Evolutionary conservation across 495 filamentous ascomycete species (phyloP), one percentile per base, ranked within the genome.

Genomic region (Parathielavia appendiculata): DNA sequence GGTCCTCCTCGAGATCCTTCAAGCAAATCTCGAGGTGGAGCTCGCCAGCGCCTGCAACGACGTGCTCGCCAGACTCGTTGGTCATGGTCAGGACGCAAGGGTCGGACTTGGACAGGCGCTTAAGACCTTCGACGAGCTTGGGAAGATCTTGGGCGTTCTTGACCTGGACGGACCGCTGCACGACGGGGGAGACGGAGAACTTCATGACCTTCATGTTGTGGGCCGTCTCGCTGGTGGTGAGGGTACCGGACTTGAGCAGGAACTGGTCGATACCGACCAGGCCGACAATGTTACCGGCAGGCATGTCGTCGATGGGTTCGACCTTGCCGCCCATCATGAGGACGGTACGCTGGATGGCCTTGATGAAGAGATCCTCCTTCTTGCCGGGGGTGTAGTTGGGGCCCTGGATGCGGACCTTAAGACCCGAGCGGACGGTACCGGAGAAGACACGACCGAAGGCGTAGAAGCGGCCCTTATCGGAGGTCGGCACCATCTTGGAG

Each of bases 121-220:
- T 99, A 62, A 99, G 89, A 87, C 93, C 93, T 83, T 99, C 93
- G 69, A 99, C 93, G 41, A 99, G 85, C 87, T 99, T 99, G 76
- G 93, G 93, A 60, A 99, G 85, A 84, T 99, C 93, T 76, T 92
- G 89, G 76, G 95, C 95, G 78, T 99, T 99, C 89, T 97, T 97
- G 81, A 97, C 93, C 79, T 97, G 91, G 66, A 99, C 93, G 75
- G 95, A 96, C 64, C 93, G 92, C 78, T 85, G 93, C 65, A 99
- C 95, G 77, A 99, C 93, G 72, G 93, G 93, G 41, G 93, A 97
- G 72, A 99, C 93, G 69, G 93, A 99, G 89, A 99, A 99, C 81
- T 95, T 96, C 93, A 99, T 99, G 78, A 99, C 93, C 86, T 97
- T 99, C 65, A 99, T 78, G 85, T 99, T 99, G 87, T 99, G 93